These are phyloP conservation scores for Hypomontagnella monticulosa DNA, from an alignment of 495 filamentous ascomycete species.

Conservation along the genomic window DNA sequence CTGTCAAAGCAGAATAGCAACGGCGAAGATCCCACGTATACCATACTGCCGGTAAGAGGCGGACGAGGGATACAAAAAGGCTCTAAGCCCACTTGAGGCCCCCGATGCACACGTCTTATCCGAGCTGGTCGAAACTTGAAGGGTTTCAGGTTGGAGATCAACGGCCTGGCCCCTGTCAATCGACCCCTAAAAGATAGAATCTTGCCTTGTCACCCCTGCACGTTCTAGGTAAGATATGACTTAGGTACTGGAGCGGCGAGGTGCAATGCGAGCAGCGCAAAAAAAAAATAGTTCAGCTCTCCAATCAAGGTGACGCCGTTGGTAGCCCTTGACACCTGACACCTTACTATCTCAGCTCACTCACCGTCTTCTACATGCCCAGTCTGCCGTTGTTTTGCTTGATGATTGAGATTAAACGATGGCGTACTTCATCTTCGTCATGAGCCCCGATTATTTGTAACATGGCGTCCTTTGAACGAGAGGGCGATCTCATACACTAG, in stretches of 20 bases:
- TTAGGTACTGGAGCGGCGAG: conserved; percentile 22
- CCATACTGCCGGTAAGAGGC: conserved; percentile 38
- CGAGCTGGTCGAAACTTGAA: conserved; percentile 46
- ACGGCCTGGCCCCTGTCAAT: conserved; percentile 34
- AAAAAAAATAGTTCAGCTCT: too few relatives aligned
- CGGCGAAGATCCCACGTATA: conserved; percentile 30
- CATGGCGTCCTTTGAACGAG: conserved; percentile 5
- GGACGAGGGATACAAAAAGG: conserved; percentile 22
- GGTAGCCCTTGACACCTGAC: too few relatives aligned
- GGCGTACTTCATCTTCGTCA: conserved; percentile 10
- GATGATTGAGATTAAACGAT: conserved; percentile 12
- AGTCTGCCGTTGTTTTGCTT: not conserved
- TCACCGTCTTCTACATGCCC: not conserved
- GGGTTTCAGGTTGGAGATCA: conserved; percentile 48
- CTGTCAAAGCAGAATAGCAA: conserved; percentile 7
- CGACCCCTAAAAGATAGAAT: conserved; percentile 12
- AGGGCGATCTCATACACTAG: not conserved
- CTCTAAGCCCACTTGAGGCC: conserved; percentile 22
- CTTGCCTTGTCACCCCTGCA: conserved; percentile 38
- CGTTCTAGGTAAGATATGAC: conserved; percentile 49
- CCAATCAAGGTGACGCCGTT: too few relatives aligned
- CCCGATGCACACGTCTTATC: conserved; percentile 34
- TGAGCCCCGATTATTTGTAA: conserved; percentile 15
- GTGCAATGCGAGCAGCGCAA: not conserved
- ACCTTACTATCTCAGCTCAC: not conserved